Base-by-base conservation (phyloP, 1,139 yeast species). In the Suhomyces taliae region DNA sequence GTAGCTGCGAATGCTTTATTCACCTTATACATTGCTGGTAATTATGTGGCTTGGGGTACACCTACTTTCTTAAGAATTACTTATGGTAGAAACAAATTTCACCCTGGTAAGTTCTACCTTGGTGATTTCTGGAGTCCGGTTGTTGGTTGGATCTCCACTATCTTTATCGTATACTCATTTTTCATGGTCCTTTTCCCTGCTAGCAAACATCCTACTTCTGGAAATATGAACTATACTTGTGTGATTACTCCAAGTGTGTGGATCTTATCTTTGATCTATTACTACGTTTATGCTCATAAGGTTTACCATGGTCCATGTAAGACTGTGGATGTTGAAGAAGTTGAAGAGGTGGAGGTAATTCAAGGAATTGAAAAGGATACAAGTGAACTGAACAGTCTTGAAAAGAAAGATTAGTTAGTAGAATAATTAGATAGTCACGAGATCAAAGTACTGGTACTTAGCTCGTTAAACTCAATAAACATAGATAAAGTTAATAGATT, bases 1-100 rank as follows among this genome's bases (percentile, higher is more conserved):
- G 72, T 81, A n/a, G 89, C 89, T 34, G 78, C 88, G 2, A 69
- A 65, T 47, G 87, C 88, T 15, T 65, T 83, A 39, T 83, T 83
- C 64, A 74, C 85, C 15, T 62, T 83, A 36, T 76, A 76, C 37
- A 77, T 82, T 43, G 81, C 85, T n/a, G 85, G 85, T 48, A 80
- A 81, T 60, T 79, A 80, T 55, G 63, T 82, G 42, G 78, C 86
- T 2, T 82, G 86, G 85, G 71, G 78, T 44, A 68, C 76, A 14
- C 87, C 88, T 36, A 76, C 82, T 38, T 64, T 80, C 43, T 64
- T 81, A 46, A 69, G 82, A 50, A 57, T 79, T 45, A 69, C 80
- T 4, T 57, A 59, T 39, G 82, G 82, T 41, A 70, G 66, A 46
- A 68, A 74, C 41, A 66, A 73, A 41, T 84, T 84, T 60, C 70